Conservation (phyloP, 1,139 yeast genomes). For the Geotrichum fermentans region DNA sequence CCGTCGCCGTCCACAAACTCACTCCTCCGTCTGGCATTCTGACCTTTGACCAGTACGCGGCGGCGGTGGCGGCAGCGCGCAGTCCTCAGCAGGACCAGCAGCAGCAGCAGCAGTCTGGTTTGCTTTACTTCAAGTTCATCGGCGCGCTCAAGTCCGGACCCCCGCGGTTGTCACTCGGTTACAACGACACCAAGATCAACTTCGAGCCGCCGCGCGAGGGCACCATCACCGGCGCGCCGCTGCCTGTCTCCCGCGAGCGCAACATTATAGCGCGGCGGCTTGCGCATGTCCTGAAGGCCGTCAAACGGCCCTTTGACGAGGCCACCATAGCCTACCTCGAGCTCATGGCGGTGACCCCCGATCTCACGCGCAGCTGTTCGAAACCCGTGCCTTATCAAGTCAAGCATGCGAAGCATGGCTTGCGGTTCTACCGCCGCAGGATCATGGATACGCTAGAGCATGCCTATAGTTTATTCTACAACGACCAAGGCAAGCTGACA, state of each 20-base stretch:
- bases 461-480: not conserved
- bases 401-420: not conserved
- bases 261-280: conserved; percentile 23
- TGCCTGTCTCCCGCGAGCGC: conserved; percentile 24
- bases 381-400: not conserved
- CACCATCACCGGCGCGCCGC: conserved; percentile 25
- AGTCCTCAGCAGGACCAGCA: not conserved
- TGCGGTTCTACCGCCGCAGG: conserved; percentile 24
- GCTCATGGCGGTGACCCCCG: not conserved
- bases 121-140: conserved; percentile 24
- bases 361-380: not conserved
- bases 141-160: conserved; percentile 19
- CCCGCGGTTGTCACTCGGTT: conserved; percentile 17
- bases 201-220: conserved; percentile 22
- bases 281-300: conserved; percentile 19
- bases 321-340: conserved; percentile 23
- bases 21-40: conserved; percentile 20
- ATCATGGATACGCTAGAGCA: conserved; percentile 12
- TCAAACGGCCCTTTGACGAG: conserved; percentile 25
- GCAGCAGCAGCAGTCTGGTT: not conserved
- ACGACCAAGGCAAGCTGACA: conserved; percentile 14
- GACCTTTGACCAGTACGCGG: conserved; percentile 17
- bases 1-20: conserved; percentile 22
- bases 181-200: conserved; percentile 25
- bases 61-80: not conserved